Evolutionary conservation across 1,284 basidiomycete species (phyloP).

Genomic region (Ganoderma meredithae): DNA sequence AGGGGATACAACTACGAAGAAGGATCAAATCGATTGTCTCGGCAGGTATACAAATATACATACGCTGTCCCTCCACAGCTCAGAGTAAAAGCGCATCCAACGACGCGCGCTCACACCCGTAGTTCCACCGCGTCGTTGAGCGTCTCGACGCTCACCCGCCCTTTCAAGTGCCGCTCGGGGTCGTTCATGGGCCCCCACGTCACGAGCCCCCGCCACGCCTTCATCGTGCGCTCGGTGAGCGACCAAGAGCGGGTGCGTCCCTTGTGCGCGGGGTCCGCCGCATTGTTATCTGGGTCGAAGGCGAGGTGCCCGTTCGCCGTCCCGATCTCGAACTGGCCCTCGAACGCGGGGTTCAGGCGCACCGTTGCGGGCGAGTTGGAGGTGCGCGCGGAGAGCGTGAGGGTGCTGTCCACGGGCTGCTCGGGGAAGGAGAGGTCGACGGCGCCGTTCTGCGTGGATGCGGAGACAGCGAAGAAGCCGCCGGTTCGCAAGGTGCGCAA

Average conservation of each 20-base stretch:
- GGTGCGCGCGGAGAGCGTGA: conserved; percentile 45
- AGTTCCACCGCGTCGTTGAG: neutral
- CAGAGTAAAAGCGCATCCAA: neutral
- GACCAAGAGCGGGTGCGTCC: conserved; percentile 19
- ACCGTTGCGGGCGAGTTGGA: conserved; percentile 43
- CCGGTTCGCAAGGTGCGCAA: conserved; percentile 39
- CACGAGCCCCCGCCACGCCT: conserved; percentile 19
- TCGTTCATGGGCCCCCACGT: conserved; percentile 22
- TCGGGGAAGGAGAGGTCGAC: conserved; percentile 43
- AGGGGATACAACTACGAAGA: neutral
- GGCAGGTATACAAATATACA: neutral
- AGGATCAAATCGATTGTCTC: neutral
- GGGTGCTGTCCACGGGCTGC: conserved; percentile 47
- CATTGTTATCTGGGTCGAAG: conserved; percentile 11
- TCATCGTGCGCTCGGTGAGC: conserved; percentile 5
- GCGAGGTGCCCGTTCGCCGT: conserved; percentile 22
- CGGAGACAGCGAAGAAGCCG: conserved; percentile 42
- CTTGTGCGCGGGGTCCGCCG: conserved; percentile 27
- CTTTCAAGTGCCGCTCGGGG: neutral
- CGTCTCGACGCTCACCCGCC: neutral
- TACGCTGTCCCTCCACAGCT: neutral
- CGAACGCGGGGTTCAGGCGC: conserved; percentile 48
- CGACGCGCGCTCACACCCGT: neutral
- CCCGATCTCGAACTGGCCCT: conserved; percentile 48
- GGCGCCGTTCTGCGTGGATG: conserved; percentile 33